Evolutionary conservation across 2,329 filamentous ascomycete genomes (phyloP), one percentile per base, ranked within the genome.

Genomic region (Thermomyces lanuginosus): DNA sequence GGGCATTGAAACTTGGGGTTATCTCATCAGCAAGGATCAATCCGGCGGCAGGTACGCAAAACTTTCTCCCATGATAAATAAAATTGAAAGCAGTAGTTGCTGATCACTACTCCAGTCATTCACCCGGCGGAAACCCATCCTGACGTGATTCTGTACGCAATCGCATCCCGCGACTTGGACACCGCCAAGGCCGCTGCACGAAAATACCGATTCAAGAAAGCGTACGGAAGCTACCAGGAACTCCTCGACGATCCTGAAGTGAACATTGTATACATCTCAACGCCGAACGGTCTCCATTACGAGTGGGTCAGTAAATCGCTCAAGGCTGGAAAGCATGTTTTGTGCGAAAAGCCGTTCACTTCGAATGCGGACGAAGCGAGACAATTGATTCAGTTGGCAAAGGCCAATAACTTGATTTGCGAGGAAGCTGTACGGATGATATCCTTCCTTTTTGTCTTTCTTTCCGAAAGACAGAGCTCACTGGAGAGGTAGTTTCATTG

Each of bases 331-430:
- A 69, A 68, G 36, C 63, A 69, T 36, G 63, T 70, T 8, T 53
- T 69, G 1, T 47, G 66, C 5, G 65, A 69, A 38, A 68, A 69
- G 43, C 61, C 64, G 0, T 53, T 58, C 2, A 55, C 53, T 4
- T 51, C 52, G 16, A 67, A 64, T 37, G 41, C 49, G 2, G 32
- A 30, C 0, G 60, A 69, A 36, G 61, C 61, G 3, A 41, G 41
- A 12, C 34, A 40, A 0, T 48, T 69, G 11, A 61, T 65, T 36
- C 40, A 39, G n/a, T 42, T 45, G 10, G 49, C 53, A 0, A 25
- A 27, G 3, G 42, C 48, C 4, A 34, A 16, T 15, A 13, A 21
- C n/a, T 12, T 35, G 10, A 23, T 35, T 8, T 22, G 30, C 6
- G 33, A 35, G 11, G 33, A 35, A 22, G 33, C 33, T n/a, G 33